phyloP scores from a whole-genome alignment of 2,329 filamentous ascomycete species.

The Geosmithia flava region DNA sequence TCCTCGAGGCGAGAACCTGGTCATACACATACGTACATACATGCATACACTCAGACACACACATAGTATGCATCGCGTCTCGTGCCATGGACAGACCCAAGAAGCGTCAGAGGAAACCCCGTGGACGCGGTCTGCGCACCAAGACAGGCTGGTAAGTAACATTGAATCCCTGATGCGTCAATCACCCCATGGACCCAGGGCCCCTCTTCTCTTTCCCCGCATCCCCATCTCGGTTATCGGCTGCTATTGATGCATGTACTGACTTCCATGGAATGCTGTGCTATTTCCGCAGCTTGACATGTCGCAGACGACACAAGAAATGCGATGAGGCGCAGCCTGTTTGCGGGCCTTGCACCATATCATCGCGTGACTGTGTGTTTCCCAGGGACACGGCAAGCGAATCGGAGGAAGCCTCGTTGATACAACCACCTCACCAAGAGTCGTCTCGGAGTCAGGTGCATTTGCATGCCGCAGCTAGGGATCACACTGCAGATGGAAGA shows the following conservation, averaged over 20 bases:
- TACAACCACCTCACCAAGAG: not conserved
- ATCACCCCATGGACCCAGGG: conserved; percentile 2
- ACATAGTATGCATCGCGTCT: not conserved
- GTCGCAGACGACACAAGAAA: conserved; percentile 34
- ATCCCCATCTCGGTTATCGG: no score
- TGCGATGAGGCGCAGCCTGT: conserved; percentile 29
- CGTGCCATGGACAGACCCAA: conserved; percentile 2
- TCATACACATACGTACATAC: no score
- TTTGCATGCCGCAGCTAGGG: not conserved
- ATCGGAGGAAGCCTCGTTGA: not conserved
- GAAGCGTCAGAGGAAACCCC: conserved; percentile 18
- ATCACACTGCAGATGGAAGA: not conserved
- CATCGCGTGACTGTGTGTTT: conserved; percentile 10
- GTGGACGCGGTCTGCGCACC: conserved; percentile 27
- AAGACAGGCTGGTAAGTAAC: conserved; percentile 24
- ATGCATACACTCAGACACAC: no score
- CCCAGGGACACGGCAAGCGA: conserved; percentile 1
- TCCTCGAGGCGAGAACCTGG: no score
- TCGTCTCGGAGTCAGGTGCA: no score
- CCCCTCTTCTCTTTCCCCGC: not conserved
- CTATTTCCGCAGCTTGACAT: conserved; percentile 20
- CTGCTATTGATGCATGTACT: no score
- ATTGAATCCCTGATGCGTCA: not conserved
- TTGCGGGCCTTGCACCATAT: conserved; percentile 11
- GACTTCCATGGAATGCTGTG: not conserved